Evolutionary conservation across 2,329 filamentous ascomycete genomes (phyloP), one percentile per base, ranked within the genome.

Genomic region (Exophiala sideris): DNA sequence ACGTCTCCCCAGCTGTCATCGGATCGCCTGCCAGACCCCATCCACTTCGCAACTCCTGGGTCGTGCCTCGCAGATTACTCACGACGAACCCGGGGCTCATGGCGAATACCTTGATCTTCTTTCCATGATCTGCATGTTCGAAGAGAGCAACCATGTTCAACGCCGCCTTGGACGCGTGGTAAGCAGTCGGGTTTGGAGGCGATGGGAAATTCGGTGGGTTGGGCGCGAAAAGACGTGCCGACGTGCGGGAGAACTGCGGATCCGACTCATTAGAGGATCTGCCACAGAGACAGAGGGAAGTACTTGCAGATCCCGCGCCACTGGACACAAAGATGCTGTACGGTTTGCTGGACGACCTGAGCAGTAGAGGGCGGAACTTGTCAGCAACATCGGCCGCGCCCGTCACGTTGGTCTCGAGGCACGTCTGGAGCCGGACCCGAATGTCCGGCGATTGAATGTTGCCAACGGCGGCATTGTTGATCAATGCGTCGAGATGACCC

Each of bases 91-190:
- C 77, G 0, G 76, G 76, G 54, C 68, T 70, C 2, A 78, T 69
- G 0, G 61, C 66, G 58, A 73, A 80, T 0, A 79, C 73, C 58
- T 79, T 81, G 24, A 79, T 72, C 0, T 71, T 70, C 55, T 77
- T 73, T 4, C 70, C 65, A 57, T 69, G 66, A 10, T 67, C 60
- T 29, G 68, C 66, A 33, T 66, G 56, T 76, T 78, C 82, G 11
- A 76, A 70, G 44, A 78, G 58, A 71, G 76, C 76, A 59, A 78
- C 34, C 68, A 79, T 80, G 36, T 76, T 79, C 59, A 79, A 48
- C 1, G 71, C 77, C 3, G 71, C 68, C 47, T 61, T 59, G 21
- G 20, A 50, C 10, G 45, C 35, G n/a, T 41, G 51, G 16, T 61
- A 61, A 16, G 36, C 50, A 32, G 4, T n/a, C 21, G 20, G 14